Evolutionary conservation across 495 filamentous ascomycete genomes (phyloP).

Genomic region (Neurospora cerealis): DNA sequence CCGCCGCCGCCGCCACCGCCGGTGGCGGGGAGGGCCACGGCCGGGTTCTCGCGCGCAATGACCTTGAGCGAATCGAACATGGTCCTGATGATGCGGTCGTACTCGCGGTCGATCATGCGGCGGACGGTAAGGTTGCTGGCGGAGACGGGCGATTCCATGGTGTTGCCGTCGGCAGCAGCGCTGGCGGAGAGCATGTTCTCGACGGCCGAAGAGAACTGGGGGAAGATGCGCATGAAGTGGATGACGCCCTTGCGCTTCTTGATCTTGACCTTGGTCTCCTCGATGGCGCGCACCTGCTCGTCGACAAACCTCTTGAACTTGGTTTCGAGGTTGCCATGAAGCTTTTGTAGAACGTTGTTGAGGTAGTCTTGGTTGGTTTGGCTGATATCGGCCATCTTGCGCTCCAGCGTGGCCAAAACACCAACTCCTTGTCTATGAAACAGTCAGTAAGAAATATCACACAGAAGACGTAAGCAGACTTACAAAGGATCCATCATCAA

Average conservation of each 20-base stretch:
- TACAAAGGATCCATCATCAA: conserved; percentile 70
- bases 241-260: conserved; percentile 97
- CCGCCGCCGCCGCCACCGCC: neutral
- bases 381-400: conserved; percentile 62
- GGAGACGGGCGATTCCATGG: neutral
- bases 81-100: conserved; percentile 78
- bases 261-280: conserved; percentile 98
- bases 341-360: conserved; percentile 62
- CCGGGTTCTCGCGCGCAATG: conserved; percentile 86
- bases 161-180: neutral
- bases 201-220: conserved; percentile 65
- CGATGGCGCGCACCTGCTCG: conserved; percentile 87
- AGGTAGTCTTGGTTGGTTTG: conserved; percentile 91
- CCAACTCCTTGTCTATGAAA: conserved; percentile 70
- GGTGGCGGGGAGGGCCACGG: conserved; percentile 28
- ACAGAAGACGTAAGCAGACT: conserved; percentile 22
- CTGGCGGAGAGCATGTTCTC: conserved; percentile 69
- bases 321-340: conserved; percentile 63
- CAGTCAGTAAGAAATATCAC: neutral
- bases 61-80: conserved; percentile 97
- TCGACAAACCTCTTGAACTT: conserved; percentile 86
- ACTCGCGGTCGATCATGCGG: conserved; percentile 72
- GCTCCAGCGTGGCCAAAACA: conserved; percentile 70
- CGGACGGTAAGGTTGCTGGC: conserved; percentile 46
- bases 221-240: conserved; percentile 86